Conservation (phyloP, 257 asterid genomes). For the Lantana camara region DNA sequence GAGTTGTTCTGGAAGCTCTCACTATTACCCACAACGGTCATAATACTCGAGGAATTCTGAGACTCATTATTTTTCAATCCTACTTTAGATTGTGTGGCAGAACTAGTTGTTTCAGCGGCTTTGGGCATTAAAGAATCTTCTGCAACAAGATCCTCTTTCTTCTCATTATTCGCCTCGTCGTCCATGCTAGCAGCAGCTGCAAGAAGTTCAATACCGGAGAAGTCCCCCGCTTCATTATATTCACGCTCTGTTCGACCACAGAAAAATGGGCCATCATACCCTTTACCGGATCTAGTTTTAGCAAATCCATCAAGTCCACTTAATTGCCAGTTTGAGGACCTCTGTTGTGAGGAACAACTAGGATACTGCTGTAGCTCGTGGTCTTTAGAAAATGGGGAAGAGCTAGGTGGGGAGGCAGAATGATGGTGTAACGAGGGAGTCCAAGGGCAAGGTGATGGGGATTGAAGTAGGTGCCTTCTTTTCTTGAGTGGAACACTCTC, state of each 20-base stretch:
- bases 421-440: conserved; percentile 30
- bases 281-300: conserved; percentile 25
- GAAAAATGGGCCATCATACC: conserved; percentile 26
- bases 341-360: conserved; percentile 43
- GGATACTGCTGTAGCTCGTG: conserved; percentile 36
- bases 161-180: conserved; percentile 34
- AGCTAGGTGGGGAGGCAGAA: conserved; percentile 36
- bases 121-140: conserved; percentile 38
- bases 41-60: conserved; percentile 27
- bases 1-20: conserved; percentile 27
- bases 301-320: conserved; percentile 33
- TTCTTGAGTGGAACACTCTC: conserved; percentile 68
- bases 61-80: conserved; percentile 27
- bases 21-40: conserved; percentile 27
- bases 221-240: conserved; percentile 48
- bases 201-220: conserved; percentile 84
- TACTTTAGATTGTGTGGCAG: conserved; percentile 27
- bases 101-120: conserved; percentile 33
- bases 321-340: conserved; percentile 32
- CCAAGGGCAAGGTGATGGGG: conserved; percentile 44
- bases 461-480: conserved; percentile 54
- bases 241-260: conserved; percentile 31
- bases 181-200: conserved; percentile 79
- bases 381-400: conserved; percentile 50
- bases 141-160: conserved; percentile 36